Base-by-base conservation (phyloP, 1,139 yeast species). In the Debaryomycetaceae sp. region DNA sequence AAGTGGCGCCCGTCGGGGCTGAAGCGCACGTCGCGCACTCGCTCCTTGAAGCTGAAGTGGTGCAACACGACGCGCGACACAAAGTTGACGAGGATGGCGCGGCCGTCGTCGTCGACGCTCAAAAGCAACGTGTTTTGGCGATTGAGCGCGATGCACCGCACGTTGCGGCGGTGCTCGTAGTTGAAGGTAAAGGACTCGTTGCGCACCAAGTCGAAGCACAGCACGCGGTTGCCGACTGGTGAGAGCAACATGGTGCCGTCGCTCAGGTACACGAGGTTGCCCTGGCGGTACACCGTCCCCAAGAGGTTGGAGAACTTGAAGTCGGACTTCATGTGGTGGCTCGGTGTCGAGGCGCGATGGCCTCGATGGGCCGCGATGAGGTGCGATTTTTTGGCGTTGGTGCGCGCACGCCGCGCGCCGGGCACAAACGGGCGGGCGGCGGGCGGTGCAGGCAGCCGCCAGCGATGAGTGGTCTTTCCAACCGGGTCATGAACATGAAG, bases 281-380 rank as follows among this genome's bases (percentile, higher is more conserved):
- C 98, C 48, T 83, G 85, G 34, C 94, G 70, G 51, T 91, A 91
- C 5, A 91, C 98, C 0, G 98, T 89, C 18, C 98, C 99, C 45
- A 91, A 64, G 28, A 91, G 67, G 58, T 91, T 91, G 28, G 95
- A 80, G 48, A 91, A 83, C 71, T 65, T 58, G 49, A 62, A 65
- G 46, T 65, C 70, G 18, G 73, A 64, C 51, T 65, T 68, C 75
- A 68, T 68, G 16, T 23, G 20, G 34, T 19, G 23, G 22, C 12
- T 9, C 25, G 12, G 6, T 7, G 26, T 25, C 11, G 28, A 25
- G 9, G 15, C 11, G 28, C 28, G 28, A 25, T 24, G 27, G 17
- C 18, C 27, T 24, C 10, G 25, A 23, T 13, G 10, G 6, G 10
- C 10, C 10, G 24, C 24, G 8, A 16, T 16, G 15, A 22, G 15